Conservation (phyloP, 2,329 filamentous ascomycete species). For the Aspergillus sp. region DNA sequence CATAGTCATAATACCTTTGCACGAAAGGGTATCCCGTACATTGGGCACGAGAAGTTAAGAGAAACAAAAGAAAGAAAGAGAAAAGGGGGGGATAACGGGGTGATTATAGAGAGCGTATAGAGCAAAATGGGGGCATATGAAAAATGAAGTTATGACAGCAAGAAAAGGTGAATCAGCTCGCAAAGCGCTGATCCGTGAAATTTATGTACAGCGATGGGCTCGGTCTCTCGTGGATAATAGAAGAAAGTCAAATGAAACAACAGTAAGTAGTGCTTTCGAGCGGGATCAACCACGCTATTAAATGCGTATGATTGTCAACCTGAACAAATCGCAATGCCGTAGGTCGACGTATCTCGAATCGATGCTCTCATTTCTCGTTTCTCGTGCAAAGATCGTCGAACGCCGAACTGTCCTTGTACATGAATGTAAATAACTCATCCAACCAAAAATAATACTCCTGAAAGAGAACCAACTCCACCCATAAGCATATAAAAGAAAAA, state of each 20-base stretch:
- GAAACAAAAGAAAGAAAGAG: not conserved
- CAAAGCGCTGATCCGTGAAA: constrained; percentile 9
- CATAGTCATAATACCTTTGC: not conserved
- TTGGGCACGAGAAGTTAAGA: not conserved
- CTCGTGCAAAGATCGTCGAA: constrained; percentile 31
- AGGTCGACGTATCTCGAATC: constrained; percentile 19
- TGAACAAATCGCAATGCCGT: constrained; percentile 11
- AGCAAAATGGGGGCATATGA: not conserved
- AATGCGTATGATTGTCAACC: constrained; percentile 18
- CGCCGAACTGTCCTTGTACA: constrained; percentile 23
- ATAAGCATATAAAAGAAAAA: constrained; percentile 20
- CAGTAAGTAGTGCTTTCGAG: constrained; percentile 8
- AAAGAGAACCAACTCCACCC: constrained; percentile 33
- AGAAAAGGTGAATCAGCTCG: constrained; percentile 10
- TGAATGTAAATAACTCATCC: constrained; percentile 20
- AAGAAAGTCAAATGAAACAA: constrained; percentile 8
- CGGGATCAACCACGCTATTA: constrained; percentile 25
- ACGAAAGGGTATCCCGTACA: not conserved
- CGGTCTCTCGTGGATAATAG: constrained; percentile 3
- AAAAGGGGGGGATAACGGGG: not conserved
- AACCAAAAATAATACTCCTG: constrained; percentile 25
- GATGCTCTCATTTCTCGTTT: constrained; percentile 32
- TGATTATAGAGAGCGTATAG: constrained; percentile 1
- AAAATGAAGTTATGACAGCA: not conserved
- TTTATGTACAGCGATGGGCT: constrained; percentile 22